phyloP scores from a whole-genome alignment of 495 filamentous ascomycete species.

The Neurospora terricola region DNA sequence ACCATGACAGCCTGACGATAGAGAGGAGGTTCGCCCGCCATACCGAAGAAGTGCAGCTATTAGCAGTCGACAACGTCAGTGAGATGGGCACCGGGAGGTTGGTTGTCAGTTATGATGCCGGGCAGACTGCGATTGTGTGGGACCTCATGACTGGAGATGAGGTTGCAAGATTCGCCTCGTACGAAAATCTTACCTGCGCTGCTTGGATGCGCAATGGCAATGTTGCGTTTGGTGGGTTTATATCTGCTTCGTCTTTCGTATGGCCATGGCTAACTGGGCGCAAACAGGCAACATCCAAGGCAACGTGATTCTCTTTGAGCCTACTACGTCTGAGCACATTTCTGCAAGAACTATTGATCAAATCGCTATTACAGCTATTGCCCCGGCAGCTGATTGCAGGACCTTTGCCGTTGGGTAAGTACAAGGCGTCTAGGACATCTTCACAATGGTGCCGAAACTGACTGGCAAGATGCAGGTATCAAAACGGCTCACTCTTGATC shows the following conservation, averaged over 20 bases:
- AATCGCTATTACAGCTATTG: conserved; percentile 78
- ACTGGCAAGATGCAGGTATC: conserved; percentile 53
- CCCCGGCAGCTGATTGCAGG: conserved; percentile 83
- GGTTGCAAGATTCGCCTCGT: conserved; percentile 79
- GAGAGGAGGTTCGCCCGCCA: conserved; percentile 83
- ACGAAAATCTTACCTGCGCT: conserved; percentile 74
- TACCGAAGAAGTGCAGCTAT: conserved; percentile 67
- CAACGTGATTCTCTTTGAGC: conserved; percentile 91
- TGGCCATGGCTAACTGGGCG: conserved; percentile 11
- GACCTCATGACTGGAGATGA: conserved; percentile 88
- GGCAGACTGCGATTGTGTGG: conserved; percentile 93
- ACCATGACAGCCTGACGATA: conserved; percentile 85
- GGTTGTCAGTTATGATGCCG: conserved; percentile 87
- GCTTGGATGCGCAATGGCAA: conserved; percentile 98
- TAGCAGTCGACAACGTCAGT: conserved; percentile 87
- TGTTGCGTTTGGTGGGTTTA: conserved; percentile 76
- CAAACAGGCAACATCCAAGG: conserved; percentile 72
- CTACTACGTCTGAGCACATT: conserved; percentile 84
- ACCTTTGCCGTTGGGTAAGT: conserved; percentile 93
- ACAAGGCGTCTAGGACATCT: not conserved
- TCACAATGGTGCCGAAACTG: conserved; percentile 1
- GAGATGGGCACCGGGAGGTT: conserved; percentile 75
- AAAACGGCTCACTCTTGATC: conserved; percentile 90
- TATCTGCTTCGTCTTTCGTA: not conserved
- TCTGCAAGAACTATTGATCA: conserved; percentile 89